Evolutionary conservation across 1,284 basidiomycete species (phyloP).

Genomic region (Malassezia restricta): DNA sequence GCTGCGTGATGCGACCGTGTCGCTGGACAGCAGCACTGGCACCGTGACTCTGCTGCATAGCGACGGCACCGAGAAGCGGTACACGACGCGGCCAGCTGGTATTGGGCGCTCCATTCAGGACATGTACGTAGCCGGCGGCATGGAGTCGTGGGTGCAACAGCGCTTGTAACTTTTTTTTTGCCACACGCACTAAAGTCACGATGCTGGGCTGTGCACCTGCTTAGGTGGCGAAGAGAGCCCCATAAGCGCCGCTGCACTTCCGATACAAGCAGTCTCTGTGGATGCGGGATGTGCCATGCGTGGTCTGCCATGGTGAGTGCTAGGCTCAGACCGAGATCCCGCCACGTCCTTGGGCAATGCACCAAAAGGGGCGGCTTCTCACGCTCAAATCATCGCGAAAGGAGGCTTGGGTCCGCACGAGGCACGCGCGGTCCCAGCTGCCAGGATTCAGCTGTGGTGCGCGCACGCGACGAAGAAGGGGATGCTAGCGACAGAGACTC

Average conservation of each 20-base stretch:
- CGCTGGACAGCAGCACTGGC: conserved; percentile 25
- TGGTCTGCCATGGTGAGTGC: conserved; percentile 32
- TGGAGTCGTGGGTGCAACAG: conserved; percentile 42
- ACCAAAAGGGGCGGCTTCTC: too few species aligned
- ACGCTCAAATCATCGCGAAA: too few species aligned
- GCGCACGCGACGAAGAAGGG: too few species aligned
- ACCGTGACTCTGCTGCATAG: conserved; percentile 12
- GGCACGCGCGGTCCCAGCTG: too few species aligned
- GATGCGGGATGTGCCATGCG: conserved; percentile 39
- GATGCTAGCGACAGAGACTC: too few species aligned
- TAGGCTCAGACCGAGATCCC: conserved; percentile 14
- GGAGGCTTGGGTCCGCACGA: too few species aligned
- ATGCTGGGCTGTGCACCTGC: conserved; percentile 73
- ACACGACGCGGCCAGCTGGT: conserved; percentile 36
- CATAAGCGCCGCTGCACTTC: conserved; percentile 76
- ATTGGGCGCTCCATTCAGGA: conserved; percentile 43
- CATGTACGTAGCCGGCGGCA: conserved; percentile 40
- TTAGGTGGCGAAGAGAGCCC: conserved; percentile 52
- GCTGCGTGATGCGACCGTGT: conserved; percentile 20
- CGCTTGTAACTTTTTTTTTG: conserved; percentile 14
- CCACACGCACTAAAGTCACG: conserved; percentile 52
- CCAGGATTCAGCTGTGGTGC: too few species aligned
- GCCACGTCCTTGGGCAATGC: too few species aligned
- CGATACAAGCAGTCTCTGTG: conserved; percentile 91
- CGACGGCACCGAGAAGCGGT: conserved; percentile 17